These are phyloP conservation scores for Corylus avellana DNA, from an alignment of 306 rosid genomes.

Conservation along the genomic window DNA sequence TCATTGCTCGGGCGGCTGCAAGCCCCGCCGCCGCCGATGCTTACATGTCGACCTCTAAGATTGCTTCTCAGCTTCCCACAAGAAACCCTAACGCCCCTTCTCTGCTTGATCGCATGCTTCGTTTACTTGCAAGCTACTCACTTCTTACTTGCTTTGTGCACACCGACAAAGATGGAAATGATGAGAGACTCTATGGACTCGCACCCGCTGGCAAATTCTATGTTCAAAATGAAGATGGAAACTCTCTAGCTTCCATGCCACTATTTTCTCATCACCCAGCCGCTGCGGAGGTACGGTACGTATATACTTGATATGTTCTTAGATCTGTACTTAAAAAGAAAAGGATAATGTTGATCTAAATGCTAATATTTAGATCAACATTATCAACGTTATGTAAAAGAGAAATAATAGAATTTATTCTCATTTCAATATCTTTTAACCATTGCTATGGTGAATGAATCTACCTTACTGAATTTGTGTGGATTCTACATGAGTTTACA, in stretches of 20 bases:
- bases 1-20: not conserved
- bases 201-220: slow-evolving; percentile 25
- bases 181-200: slow-evolving; percentile 17
- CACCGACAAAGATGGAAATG: not conserved
- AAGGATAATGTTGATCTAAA: too few relatives aligned
- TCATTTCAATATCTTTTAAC: too few relatives aligned
- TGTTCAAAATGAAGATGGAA: slow-evolving; percentile 14
- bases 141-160: slow-evolving; percentile 21
- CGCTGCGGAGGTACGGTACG: slow-evolving; percentile 11
- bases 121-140: slow-evolving; percentile 18
- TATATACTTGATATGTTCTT: too few relatives aligned
- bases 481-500: too few relatives aligned
- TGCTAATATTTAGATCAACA: too few relatives aligned
- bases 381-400: too few relatives aligned
- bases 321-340: too few relatives aligned
- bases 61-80: slow-evolving; percentile 20
- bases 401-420: too few relatives aligned
- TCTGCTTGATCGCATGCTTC: slow-evolving; percentile 31
- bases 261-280: not conserved
- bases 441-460: too few relatives aligned
- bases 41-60: slow-evolving; percentile 24
- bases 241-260: slow-evolving; percentile 13
- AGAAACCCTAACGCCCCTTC: slow-evolving; percentile 12
- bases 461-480: too few relatives aligned
- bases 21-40: not conserved